Percentiles rank a stretch among this genome's conserved stretches.
Conservation (phyloP, 306 rosid species). For the Leucaena leucocephala region DNA sequence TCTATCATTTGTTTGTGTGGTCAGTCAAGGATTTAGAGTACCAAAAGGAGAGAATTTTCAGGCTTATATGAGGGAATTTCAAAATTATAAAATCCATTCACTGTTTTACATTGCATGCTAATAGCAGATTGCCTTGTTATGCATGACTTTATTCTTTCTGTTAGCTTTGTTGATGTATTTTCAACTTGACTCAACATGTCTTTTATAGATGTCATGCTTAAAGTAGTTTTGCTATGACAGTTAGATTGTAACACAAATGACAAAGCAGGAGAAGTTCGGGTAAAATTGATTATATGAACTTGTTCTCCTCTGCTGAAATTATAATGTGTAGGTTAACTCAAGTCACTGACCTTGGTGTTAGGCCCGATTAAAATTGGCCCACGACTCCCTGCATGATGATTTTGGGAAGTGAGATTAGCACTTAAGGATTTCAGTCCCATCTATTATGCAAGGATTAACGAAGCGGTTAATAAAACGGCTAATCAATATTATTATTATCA, state of each 20-base stretch:
- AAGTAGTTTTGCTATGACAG: neutral
- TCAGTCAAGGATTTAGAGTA: neutral
- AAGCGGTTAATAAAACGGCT: neutral
- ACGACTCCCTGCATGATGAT: neutral
- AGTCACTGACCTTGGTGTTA: neutral
- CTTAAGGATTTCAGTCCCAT: conserved; percentile 3
- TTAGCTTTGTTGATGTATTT: neutral
- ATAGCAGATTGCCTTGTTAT: neutral
- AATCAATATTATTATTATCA: neutral
- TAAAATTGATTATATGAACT: neutral
- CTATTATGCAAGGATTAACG: neutral
- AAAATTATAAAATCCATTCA: neutral
- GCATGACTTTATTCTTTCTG: neutral
- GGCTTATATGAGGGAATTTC: neutral
- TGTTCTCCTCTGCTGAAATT: neutral
- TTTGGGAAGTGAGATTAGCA: neutral
- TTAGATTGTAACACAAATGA: conserved; percentile 8
- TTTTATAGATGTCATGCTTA: neutral
- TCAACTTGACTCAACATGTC: neutral
- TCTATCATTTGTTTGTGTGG: neutral
- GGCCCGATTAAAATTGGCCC: neutral
- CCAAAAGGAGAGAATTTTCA: neutral
- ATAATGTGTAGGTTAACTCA: neutral
- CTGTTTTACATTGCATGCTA: conserved; percentile 1
- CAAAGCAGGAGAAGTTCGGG: neutral